These are phyloP conservation scores for Ustilago lituana DNA, from an alignment of 1,284 basidiomycete genomes.

Conservation along the genomic window DNA sequence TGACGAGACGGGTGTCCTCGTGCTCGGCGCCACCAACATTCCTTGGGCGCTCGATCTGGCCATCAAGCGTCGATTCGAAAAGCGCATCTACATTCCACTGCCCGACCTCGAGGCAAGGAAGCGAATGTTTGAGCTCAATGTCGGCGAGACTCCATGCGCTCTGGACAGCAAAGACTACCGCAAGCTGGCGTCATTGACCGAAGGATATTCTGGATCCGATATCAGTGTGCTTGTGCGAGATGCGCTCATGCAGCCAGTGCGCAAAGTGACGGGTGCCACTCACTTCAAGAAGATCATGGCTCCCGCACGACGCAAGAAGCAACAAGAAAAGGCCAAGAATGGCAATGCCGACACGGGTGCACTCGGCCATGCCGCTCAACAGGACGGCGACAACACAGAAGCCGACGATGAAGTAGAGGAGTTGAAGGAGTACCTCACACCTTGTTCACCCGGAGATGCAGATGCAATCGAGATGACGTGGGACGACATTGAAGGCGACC, in stretches of 20 bases:
- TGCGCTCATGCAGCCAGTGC: conserved; percentile 97
- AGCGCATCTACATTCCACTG: conserved; percentile 96
- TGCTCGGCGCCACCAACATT: conserved; percentile 98
- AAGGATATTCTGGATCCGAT: conserved; percentile 94
- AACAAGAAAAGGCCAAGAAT: conserved; percentile 39
- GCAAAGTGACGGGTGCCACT: conserved; percentile 93
- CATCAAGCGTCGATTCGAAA: conserved; percentile 98
- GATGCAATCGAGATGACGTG: conserved; percentile 88
- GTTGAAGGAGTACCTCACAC: conserved; percentile 76
- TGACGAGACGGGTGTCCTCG: conserved; percentile 91
- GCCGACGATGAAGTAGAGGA: conserved; percentile 66
- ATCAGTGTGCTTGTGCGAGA: conserved; percentile 95
- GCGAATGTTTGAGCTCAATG: conserved; percentile 95
- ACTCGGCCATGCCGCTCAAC: conserved; percentile 35
- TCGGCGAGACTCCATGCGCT: conserved; percentile 90
- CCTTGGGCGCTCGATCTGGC: conserved; percentile 85
- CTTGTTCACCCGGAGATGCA: conserved; percentile 92
- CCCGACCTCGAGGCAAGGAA: conserved; percentile 92
- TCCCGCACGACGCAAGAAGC: conserved; percentile 46
- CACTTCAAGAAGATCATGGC: conserved; percentile 81
- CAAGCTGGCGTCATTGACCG: conserved; percentile 82
- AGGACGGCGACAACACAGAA: conserved; percentile 30
- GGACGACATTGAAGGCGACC: conserved; percentile 90
- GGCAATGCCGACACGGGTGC: conserved; percentile 43
- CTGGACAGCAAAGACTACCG: conserved; percentile 83